Percentiles rank a stretch among this genome's conserved stretches.
These are phyloP conservation scores for Tuber magnatum DNA, from an alignment of 495 filamentous ascomycete genomes.

Conservation along the genomic window DNA sequence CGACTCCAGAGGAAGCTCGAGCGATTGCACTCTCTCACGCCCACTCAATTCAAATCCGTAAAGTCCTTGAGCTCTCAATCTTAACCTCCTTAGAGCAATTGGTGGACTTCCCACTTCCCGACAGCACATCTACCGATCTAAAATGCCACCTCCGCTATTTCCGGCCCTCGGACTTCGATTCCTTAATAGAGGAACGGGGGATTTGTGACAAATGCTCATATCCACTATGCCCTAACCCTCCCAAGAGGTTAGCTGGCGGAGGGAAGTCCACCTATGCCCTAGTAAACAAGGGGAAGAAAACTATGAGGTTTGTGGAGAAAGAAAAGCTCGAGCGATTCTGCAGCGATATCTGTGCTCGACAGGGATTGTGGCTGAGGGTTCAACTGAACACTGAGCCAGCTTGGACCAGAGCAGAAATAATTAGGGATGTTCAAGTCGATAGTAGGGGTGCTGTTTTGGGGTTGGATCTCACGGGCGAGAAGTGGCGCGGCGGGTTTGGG, in stretches of 20 bases:
- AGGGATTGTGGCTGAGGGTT: constrained; percentile 74
- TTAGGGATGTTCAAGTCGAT: constrained; percentile 44
- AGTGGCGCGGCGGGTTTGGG: constrained; percentile 14
- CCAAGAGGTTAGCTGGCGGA: constrained; percentile 43
- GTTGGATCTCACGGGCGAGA: constrained; percentile 20
- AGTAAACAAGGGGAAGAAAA: constrained; percentile 50
- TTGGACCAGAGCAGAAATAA: constrained; percentile 60
- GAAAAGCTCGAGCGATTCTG: constrained; percentile 82
- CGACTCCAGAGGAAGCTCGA: constrained; percentile 47
- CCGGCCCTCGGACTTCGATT: constrained; percentile 77
- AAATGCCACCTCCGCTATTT: constrained; percentile 59
- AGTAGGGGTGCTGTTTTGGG: constrained; percentile 26
- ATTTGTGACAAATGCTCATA: constrained; percentile 75
- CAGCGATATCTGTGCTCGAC: constrained; percentile 64
- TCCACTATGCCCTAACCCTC: constrained; percentile 57
- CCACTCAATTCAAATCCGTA: constrained; percentile 65
- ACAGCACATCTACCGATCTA: constrained; percentile 51
- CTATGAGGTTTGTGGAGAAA: constrained; percentile 53
- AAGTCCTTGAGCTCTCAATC: constrained; percentile 63
- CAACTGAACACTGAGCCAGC: constrained; percentile 73
- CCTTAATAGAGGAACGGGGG: constrained; percentile 77
- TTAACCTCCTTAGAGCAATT: constrained; percentile 63
- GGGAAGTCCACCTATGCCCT: constrained; percentile 48
- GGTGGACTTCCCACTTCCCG: constrained; percentile 53
- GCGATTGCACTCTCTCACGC: constrained; percentile 72